Conservation (phyloP, 2,329 filamentous ascomycete species). For the Microdochium nivale region DNA sequence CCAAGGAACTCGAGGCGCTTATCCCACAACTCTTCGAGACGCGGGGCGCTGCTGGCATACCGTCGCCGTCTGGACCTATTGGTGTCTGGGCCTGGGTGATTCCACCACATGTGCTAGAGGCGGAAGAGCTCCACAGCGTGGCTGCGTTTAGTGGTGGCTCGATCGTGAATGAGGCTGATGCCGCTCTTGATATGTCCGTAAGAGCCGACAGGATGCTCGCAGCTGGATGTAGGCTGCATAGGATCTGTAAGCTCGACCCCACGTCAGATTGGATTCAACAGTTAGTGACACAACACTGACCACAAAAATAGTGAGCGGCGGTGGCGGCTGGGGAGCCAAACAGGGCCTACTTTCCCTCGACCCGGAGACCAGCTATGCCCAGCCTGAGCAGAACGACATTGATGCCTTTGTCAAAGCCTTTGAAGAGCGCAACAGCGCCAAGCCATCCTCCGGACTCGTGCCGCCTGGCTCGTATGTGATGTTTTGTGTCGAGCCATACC, state of each 20-base stretch:
- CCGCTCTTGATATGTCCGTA: constrained; percentile 15
- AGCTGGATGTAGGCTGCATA: constrained; percentile 35
- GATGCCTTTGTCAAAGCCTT: constrained; percentile 44
- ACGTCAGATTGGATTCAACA: constrained; percentile 2
- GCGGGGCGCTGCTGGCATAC: background rate
- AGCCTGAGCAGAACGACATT: constrained; percentile 41
- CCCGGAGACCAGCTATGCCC: constrained; percentile 50
- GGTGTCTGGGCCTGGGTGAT: constrained; percentile 68
- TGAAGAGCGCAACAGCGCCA: constrained; percentile 19
- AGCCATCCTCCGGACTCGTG: constrained; percentile 44
- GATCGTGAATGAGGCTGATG: constrained; percentile 13
- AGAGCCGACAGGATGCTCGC: constrained; percentile 25
- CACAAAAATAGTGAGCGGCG: constrained; percentile 55
- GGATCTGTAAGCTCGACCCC: constrained; percentile 30
- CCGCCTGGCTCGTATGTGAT: constrained; percentile 57
- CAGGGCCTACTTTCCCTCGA: constrained; percentile 72
- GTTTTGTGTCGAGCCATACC: constrained; percentile 45
- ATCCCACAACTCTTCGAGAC: constrained; percentile 48
- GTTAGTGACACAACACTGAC: constrained; percentile 12
- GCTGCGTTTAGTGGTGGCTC: constrained; percentile 12
- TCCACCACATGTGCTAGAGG: constrained; percentile 27
- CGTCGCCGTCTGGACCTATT: constrained; percentile 30
- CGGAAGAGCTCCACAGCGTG: constrained; percentile 10
- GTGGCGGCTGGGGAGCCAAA: constrained; percentile 78
- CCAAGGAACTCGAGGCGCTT: constrained; percentile 58